Percentiles rank a stretch among this genome's conserved stretches.
These are phyloP conservation scores for Aureobasidium mangrovei DNA, from an alignment of 2,329 filamentous ascomycete genomes.

Conservation along the genomic window DNA sequence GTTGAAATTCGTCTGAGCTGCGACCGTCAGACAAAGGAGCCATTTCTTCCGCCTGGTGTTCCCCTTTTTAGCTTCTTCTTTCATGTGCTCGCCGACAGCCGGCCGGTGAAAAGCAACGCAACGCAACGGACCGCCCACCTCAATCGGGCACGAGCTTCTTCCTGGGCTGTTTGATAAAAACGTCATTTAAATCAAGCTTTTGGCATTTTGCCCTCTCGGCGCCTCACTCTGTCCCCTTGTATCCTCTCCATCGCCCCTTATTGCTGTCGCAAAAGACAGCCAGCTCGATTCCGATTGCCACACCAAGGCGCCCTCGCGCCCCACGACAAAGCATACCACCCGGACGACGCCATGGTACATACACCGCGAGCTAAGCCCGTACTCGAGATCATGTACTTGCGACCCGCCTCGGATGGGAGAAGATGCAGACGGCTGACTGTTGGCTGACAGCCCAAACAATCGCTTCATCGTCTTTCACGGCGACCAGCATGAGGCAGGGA, in stretches of 20 bases:
- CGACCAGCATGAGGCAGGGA: constrained; percentile 36
- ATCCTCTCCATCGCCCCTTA: neutral
- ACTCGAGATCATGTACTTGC: constrained; percentile 36
- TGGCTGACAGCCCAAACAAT: constrained; percentile 31
- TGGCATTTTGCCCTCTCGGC: constrained; percentile 4
- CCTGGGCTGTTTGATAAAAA: constrained; percentile 1
- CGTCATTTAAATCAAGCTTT: constrained; percentile 10
- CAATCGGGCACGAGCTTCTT: constrained; percentile 10
- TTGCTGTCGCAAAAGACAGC: neutral
- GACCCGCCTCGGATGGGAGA: neutral
- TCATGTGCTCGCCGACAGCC: neutral
- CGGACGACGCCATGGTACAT: constrained; percentile 13
- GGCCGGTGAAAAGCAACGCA: neutral
- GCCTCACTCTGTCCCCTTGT: constrained; percentile 3
- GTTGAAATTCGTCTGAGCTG: too few species aligned
- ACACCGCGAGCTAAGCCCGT: constrained; percentile 22
- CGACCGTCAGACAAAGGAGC: too few species aligned
- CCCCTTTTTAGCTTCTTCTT: too few species aligned
- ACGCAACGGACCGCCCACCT: neutral
- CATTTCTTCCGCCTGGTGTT: too few species aligned
- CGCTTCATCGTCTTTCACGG: constrained; percentile 44
- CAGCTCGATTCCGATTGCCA: neutral
- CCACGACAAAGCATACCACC: neutral
- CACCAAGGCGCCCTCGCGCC: neutral
- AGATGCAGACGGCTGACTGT: constrained; percentile 6